Base-by-base conservation (phyloP, 164 flowering plant species). In the Euptelea pleiosperma region DNA sequence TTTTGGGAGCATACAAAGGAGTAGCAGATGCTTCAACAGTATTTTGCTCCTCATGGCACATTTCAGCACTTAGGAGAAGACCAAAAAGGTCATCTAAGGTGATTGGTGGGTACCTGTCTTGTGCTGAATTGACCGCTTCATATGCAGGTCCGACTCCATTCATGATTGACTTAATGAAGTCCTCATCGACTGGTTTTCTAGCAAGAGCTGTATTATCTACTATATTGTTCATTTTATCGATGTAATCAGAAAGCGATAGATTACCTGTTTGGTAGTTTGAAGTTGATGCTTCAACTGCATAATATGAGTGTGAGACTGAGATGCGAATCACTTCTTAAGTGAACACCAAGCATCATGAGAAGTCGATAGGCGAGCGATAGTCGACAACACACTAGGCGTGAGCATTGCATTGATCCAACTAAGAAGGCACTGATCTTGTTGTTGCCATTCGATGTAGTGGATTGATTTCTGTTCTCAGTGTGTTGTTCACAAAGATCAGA, bases 51-150 rank as follows among this genome's bases (percentile, higher is more conserved):
- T n/a, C n/a, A 39, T 39, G 43, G 3, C 43, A 4, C 43, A 39
- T 39, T 34, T 52, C 55, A 10, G 55, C 55, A 52, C 55, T 52
- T 0, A 52, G 19, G 1, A 52, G 21, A 8, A 52, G 34, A 9
- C 35, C 55, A 6, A 52, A 19, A 5, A 52, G 19, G 31, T 52
- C 22, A 31, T 52, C 36, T 6, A 52, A 7, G 2, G 21, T 18
- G 24, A 52, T 52, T 1, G 39, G 19, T 4, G 55, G 10, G 6
- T 52, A 37, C 8, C 55, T 19, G 9, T 37, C 55, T 31, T 52
- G 55, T 2, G 25, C 55, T 11, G 55, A 52, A 52, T 29, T 26
- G 7, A 52, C 8, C 0, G 55, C 55, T 15, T 52, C 39, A 29
- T 9, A 52, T 12, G 16, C n/a, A 1, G 55, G 55, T 2, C 55